Evolutionary conservation across 2,329 filamentous ascomycete species (phyloP).

Genomic region (Beauveria brongniartii): DNA sequence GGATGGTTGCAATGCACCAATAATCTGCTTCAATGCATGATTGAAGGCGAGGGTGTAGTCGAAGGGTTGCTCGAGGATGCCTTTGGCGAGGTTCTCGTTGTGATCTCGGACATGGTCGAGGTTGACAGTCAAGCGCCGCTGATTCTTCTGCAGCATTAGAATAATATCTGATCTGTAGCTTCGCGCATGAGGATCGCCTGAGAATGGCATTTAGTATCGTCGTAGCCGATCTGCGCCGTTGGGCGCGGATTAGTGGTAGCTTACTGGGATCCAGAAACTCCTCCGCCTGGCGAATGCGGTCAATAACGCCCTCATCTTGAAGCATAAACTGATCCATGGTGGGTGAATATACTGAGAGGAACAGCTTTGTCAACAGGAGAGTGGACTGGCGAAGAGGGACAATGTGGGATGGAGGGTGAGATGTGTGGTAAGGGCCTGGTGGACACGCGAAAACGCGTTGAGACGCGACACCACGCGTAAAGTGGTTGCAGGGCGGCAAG

Average conservation of each 20-base stretch:
- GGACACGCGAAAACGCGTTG: constrained; percentile 9
- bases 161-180: constrained; percentile 90
- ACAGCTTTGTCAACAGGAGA: constrained; percentile 7
- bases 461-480: constrained; percentile 17
- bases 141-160: constrained; percentile 61
- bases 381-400: neutral
- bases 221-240: neutral
- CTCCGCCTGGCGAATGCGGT: constrained; percentile 78
- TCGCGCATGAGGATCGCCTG: constrained; percentile 39
- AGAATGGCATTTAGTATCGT: neutral
- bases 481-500: constrained; percentile 14
- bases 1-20: constrained; percentile 64
- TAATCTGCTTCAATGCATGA: constrained; percentile 78
- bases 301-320: constrained; percentile 73
- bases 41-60: constrained; percentile 86
- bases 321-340: constrained; percentile 67
- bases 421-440: constrained; percentile 1
- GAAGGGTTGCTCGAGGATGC: constrained; percentile 77
- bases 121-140: constrained; percentile 60
- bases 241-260: constrained; percentile 22
- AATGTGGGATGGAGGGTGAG: constrained; percentile 8
- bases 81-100: constrained; percentile 69
- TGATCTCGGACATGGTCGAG: constrained; percentile 89
- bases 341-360: constrained; percentile 11
- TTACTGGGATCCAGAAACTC: constrained; percentile 92